Evolutionary conservation across 306 rosid species (phyloP).

Genomic region (Argentina anserina): DNA sequence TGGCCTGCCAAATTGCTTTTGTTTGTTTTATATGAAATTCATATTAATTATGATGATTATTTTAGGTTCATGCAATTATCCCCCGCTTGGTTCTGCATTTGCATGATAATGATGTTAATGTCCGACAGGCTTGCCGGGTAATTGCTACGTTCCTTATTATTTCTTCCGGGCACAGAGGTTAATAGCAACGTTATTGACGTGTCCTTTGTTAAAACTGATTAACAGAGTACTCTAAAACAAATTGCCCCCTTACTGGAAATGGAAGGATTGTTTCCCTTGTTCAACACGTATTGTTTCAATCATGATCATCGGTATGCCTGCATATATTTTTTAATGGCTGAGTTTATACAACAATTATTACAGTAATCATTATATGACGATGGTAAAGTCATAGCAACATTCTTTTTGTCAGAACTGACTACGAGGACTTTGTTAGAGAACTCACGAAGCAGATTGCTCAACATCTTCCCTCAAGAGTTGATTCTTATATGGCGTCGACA

Average conservation of each 20-base stretch:
- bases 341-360: conserved; percentile 15
- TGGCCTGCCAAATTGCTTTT: background rate
- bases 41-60: background rate
- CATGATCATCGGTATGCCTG: conserved; percentile 77
- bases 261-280: conserved; percentile 47
- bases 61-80: conserved; percentile 74
- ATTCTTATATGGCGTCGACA: conserved; percentile 71
- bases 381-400: conserved; percentile 7
- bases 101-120: conserved; percentile 68
- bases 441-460: conserved; percentile 67
- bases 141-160: conserved; percentile 25
- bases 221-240: conserved; percentile 65
- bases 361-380: background rate
- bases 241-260: conserved; percentile 68
- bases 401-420: conserved; percentile 62
- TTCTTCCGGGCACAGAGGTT: conserved; percentile 17
- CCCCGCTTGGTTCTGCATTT: conserved; percentile 91
- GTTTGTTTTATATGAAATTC: background rate
- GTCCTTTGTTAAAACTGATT: conserved; percentile 7
- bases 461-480: conserved; percentile 75
- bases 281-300: conserved; percentile 63
- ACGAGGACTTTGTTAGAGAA: conserved; percentile 76
- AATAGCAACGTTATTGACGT: conserved; percentile 17
- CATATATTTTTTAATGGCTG: conserved; percentile 5
- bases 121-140: conserved; percentile 97